These are phyloP conservation scores for Colletotrichum costaricense DNA, from an alignment of 2,329 filamentous ascomycete genomes.

Conservation along the genomic window DNA sequence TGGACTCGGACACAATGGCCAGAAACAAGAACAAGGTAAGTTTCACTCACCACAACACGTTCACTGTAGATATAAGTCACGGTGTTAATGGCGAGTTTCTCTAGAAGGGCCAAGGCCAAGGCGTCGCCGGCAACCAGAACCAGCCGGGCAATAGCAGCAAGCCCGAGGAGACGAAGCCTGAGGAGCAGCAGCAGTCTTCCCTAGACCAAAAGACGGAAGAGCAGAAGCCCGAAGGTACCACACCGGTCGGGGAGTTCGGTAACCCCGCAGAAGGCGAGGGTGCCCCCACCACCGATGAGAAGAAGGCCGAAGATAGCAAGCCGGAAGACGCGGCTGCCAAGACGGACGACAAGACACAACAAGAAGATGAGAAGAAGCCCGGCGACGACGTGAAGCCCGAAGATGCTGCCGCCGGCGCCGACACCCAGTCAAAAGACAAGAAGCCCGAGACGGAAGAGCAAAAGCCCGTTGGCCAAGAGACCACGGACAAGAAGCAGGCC, in stretches of 20 bases:
- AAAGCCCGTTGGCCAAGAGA: conserved; percentile 35
- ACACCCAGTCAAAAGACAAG: conserved; percentile 30
- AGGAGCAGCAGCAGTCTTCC: conserved; percentile 1
- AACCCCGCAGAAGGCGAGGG: conserved; percentile 15
- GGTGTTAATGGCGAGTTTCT: neutral
- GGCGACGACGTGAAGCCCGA: conserved; percentile 1
- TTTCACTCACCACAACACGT: too few species aligned
- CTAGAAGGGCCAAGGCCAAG: conserved; percentile 13
- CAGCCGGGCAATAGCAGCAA: conserved; percentile 21
- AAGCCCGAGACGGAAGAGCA: conserved; percentile 37
- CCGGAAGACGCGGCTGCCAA: neutral
- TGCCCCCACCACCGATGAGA: neutral
- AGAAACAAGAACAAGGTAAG: conserved; percentile 36
- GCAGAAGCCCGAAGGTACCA: conserved; percentile 29
- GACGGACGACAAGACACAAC: conserved; percentile 15
- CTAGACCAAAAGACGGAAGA: conserved; percentile 16
- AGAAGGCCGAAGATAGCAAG: conserved; percentile 5
- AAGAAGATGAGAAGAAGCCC: conserved; percentile 17
- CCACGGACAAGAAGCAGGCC: conserved; percentile 38
- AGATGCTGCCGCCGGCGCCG: neutral
- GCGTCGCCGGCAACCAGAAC: conserved; percentile 8
- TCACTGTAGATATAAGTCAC: neutral
- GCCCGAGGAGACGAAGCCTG: conserved; percentile 17
- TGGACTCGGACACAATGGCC: conserved; percentile 33
- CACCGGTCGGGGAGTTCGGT: conserved; percentile 28